phyloP scores from a whole-genome alignment of 495 filamentous ascomycete genomes.

The Lasiosphaeris hirsuta region DNA sequence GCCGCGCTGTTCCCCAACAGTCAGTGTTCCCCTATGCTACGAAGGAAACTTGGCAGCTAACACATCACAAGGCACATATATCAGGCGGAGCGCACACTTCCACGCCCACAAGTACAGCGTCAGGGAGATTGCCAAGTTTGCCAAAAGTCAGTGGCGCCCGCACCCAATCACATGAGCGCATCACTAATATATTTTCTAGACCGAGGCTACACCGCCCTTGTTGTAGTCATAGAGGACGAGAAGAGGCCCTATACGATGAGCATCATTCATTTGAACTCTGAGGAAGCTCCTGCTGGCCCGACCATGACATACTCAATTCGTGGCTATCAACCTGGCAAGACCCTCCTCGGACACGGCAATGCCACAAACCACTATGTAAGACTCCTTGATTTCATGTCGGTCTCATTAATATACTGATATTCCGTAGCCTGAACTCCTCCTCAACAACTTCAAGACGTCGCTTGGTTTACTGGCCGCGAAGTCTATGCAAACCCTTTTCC shows the following conservation, averaged over 20 bases:
- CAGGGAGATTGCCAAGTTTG: constrained; percentile 84
- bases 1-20: constrained; percentile 77
- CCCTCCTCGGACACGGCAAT: constrained; percentile 81
- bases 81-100: constrained; percentile 75
- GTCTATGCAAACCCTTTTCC: constrained; percentile 80
- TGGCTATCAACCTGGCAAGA: constrained; percentile 82
- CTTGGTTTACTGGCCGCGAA: constrained; percentile 86
- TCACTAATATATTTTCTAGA: constrained; percentile 30
- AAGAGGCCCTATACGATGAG: constrained; percentile 76
- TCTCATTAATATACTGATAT: constrained; percentile 12
- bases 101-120: constrained; percentile 83
- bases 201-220: constrained; percentile 71
- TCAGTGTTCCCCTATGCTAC: neutral
- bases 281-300: constrained; percentile 62
- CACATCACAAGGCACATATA: constrained; percentile 58
- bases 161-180: neutral
- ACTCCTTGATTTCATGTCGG: neutral
- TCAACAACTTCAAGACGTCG: constrained; percentile 94
- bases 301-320: constrained; percentile 69
- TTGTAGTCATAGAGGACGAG: constrained; percentile 79
- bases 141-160: constrained; percentile 43
- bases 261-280: constrained; percentile 66
- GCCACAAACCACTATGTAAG: constrained; percentile 72
- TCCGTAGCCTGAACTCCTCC: constrained; percentile 71
- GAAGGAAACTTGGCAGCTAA: neutral